Evolutionary conservation across 2,329 filamentous ascomycete genomes (phyloP), one percentile per base, ranked within the genome.

Genomic region (Xylaria digitata): DNA sequence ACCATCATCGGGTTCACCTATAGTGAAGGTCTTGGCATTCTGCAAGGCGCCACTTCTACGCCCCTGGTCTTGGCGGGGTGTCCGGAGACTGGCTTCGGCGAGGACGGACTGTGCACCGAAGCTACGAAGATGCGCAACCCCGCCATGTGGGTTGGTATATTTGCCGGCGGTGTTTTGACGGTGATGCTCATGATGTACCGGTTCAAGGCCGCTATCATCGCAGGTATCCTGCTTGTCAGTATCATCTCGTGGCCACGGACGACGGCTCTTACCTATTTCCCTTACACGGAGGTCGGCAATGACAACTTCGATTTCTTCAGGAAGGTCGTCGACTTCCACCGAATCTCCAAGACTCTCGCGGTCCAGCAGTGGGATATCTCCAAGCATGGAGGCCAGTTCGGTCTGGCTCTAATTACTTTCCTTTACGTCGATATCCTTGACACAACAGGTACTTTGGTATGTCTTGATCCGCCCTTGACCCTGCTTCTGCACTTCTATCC

Each of bases 341-440:
- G 88, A 6, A 96, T 97, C 76, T 77, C 85, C 68, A 85, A 86
- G 55, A 89, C 87, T 4, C 84, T 96, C 15, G 86, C 84, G 40
- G 92, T 90, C 1, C 91, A 93, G 75, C 82, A 93, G 64, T 97
- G 92, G 90, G 82, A 91, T 72, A 83, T 96, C 26, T 81, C 84
- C 7, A 83, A 83, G 4, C 89, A 93, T 64, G 89, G 90, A 11
- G 88, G 88, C 3, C 90, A 96, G 75, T 96, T 96, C 75, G 92
- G 90, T 32, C 84, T 96, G 56, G 93, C 93, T 0, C 88, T 96
- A 70, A 90, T 96, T 78, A 96, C 93, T 2, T 96, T 97, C 81
- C 84, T 96, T 23, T 96, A 97, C 75, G 93, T 96, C 71, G 93
- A 97, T 75, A 95, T 97, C 68, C 87, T 97, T 50, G 93, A 96